Conservation (phyloP, 139 green algal genomes). For the Diplosphaera chodatii region DNA sequence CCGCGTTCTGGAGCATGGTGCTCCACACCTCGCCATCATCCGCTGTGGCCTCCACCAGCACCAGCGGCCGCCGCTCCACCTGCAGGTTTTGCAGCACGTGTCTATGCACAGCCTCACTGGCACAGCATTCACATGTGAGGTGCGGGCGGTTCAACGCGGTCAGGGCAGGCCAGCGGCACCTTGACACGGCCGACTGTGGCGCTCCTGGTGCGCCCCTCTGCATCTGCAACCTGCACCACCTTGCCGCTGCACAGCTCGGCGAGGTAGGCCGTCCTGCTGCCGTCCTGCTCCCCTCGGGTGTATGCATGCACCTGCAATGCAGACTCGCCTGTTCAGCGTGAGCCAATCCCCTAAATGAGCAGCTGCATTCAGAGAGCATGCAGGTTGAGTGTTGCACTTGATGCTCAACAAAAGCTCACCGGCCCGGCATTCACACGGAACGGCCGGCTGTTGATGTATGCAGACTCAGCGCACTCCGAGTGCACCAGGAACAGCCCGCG, state of each 20-base stretch:
- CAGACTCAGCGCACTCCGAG: conserved; percentile 56
- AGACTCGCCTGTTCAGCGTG: too few relatives aligned
- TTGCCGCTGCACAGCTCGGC: conserved; percentile 59
- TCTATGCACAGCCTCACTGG: too few relatives aligned
- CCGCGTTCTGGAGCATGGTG: conserved; percentile 85
- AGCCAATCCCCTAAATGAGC: too few relatives aligned
- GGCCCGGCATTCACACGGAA: conserved; percentile 93
- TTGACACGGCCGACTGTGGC: conserved; percentile 74
- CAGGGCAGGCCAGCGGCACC: conserved; percentile 12
- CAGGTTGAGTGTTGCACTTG: not conserved
- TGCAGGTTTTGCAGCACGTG: not conserved
- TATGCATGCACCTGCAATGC: conserved; percentile 76
- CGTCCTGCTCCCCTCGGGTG: conserved; percentile 29
- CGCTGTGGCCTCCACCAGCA: conserved; percentile 60
- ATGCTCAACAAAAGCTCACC: conserved; percentile 16
- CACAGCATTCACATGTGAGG: too few relatives aligned
- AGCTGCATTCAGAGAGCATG: too few relatives aligned
- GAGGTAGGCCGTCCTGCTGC: conserved; percentile 75
- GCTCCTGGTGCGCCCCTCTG: conserved; percentile 30
- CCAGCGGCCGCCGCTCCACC: conserved; percentile 66
- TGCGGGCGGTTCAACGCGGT: too few relatives aligned
- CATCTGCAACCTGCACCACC: conserved; percentile 63
- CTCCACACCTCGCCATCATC: conserved; percentile 38
- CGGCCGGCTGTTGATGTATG: conserved; percentile 78
- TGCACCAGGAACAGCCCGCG: conserved; percentile 85